Base-by-base conservation (phyloP, 345 rosid species). In the Linum trigynum region DNA sequence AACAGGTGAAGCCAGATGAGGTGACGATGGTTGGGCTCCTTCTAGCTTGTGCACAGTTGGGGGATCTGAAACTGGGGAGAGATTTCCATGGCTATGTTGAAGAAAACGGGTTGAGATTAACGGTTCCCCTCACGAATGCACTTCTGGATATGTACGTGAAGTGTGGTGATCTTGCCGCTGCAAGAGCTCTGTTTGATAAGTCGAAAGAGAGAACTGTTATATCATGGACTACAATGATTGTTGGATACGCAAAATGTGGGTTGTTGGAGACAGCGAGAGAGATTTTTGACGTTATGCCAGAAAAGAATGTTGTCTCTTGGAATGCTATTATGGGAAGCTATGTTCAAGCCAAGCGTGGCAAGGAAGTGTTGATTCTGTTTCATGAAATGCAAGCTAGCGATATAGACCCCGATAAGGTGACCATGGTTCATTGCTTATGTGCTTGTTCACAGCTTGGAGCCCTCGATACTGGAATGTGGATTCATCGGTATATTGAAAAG, bases 381-480 rank as follows among this genome's bases (percentile, higher is more conserved):
- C 85, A 85, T 37, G 83, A 85, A 76, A 86, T 92, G 97, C 98
- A 87, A 76, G 81, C 76, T 7, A 69, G 77, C 55, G 74, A 72
- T 73, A 62, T 81, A 59, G 74, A 77, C 64, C 91, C 95, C 0
- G 92, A 92, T 45, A 81, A 75, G 57, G 87, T 87, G 71, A 92
- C 95, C 9, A 81, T 84, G 95, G 79, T 92, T 23, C 87, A 78
- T 79, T 89, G 95, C 78, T 80, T 92, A 70, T 84, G 88, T 55
- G 98, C 91, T 3, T 89, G 97, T 78, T 86, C 92, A 41, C 92
- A 87, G 65, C 86, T 92, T 62, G 96, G 95, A 66, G 92, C 88
- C 14, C 92, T 87, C 63, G 92, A 86, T 39, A 72, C 78, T 35
- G 97, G 98, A 65, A 75, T 86, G 45, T 92, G 97, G 98, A 78